Evolutionary conservation across 2,329 filamentous ascomycete genomes (phyloP).

Genomic region (Trichoderma semiorbis): DNA sequence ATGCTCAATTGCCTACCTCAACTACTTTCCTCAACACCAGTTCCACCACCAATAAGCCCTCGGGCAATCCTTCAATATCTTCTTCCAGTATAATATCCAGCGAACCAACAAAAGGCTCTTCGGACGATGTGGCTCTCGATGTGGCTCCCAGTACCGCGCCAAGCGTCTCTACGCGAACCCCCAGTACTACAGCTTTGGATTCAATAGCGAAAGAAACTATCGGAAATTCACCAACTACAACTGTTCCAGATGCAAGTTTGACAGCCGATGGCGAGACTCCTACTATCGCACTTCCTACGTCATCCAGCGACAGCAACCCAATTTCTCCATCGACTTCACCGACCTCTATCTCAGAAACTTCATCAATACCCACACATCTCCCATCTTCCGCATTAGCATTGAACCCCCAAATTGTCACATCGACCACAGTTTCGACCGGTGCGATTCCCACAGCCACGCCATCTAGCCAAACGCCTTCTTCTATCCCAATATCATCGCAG

Average conservation of each 20-base stretch:
- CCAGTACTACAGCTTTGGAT: not conserved
- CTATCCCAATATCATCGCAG: not conserved
- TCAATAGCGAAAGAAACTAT: not conserved
- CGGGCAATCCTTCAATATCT: not conserved
- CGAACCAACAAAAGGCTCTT: not conserved
- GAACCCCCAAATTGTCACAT: not conserved
- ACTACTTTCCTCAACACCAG: conserved; percentile 14
- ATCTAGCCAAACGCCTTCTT: not conserved
- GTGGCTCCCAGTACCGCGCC: not conserved
- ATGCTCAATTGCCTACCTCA: conserved; percentile 39
- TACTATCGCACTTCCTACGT: not conserved
- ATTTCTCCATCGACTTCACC: not conserved
- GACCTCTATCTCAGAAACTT: not conserved
- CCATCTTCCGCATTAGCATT: not conserved
- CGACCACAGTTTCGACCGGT: not conserved
- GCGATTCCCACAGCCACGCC: not conserved
- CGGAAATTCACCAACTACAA: not conserved
- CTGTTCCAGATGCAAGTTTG: not conserved
- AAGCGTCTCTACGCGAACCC: not conserved
- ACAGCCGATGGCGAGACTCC: not conserved
- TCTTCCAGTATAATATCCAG: conserved; percentile 2
- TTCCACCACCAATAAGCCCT: not conserved
- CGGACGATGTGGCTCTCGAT: not conserved
- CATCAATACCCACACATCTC: not conserved
- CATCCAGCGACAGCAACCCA: not conserved